Evolutionary conservation across 805 yeast genomes (phyloP).

Genomic region (Sporopachydermia quercuum): DNA sequence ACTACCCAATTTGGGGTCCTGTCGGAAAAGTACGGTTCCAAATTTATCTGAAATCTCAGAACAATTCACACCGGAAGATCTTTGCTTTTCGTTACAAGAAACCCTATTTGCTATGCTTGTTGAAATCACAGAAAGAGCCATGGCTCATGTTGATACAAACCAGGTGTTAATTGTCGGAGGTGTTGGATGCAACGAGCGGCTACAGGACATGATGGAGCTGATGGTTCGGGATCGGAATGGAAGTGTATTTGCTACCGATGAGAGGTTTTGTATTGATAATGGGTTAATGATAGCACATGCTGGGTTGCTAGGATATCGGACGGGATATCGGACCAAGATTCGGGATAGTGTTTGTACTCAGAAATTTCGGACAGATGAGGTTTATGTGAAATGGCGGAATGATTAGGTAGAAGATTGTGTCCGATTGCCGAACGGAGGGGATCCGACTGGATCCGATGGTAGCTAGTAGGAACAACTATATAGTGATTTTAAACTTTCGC

Average conservation of each 20-base stretch:
- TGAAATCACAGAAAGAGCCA: conserved; percentile 93
- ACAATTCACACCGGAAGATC: conserved; percentile 62
- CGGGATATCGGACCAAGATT: conserved; percentile 50
- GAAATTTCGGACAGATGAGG: conserved; percentile 90
- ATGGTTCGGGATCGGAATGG: conserved; percentile 90
- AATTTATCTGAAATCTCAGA: conserved; percentile 14
- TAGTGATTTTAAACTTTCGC: no score
- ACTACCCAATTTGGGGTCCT: no score
- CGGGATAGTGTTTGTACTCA: conserved; percentile 79
- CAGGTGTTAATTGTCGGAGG: conserved; percentile 96
- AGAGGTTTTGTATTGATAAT: conserved; percentile 91
- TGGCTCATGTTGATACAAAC: conserved; percentile 87
- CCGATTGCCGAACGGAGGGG: no score
- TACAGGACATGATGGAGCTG: conserved; percentile 92
- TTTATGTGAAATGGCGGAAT: conserved; percentile 59
- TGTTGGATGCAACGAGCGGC: conserved; percentile 86
- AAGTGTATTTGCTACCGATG: conserved; percentile 87
- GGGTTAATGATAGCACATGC: conserved; percentile 99
- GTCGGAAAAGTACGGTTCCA: no score
- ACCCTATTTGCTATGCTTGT: conserved; percentile 90
- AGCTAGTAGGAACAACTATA: no score
- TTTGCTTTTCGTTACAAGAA: conserved; percentile 89
- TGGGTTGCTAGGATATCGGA: conserved; percentile 72
- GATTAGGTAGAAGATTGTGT: not conserved
- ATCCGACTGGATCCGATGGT: no score